These are phyloP conservation scores for Flueggea neowawraea DNA, from an alignment of 441 rosid species.

Conservation along the genomic window DNA sequence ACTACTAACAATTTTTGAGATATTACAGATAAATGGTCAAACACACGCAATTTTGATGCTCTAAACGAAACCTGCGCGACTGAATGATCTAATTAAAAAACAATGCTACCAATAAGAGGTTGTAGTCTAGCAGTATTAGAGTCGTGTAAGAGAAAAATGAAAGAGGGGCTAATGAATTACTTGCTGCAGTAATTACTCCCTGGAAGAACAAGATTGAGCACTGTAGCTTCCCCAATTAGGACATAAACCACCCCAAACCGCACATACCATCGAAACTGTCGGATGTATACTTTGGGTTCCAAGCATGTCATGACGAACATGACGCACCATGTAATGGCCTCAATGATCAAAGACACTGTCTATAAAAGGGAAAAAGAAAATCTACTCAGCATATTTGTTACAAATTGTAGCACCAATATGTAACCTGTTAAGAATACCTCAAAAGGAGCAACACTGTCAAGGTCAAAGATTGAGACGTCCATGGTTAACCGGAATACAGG, in stretches of 20 bases:
- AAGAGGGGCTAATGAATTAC: slow-evolving; percentile 29
- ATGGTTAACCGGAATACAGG: too few species aligned
- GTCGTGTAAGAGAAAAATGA: too few species aligned
- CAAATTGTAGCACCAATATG: too few species aligned
- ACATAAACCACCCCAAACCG: slow-evolving; percentile 83
- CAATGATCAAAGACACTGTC: slow-evolving; percentile 59
- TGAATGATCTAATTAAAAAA: too few species aligned
- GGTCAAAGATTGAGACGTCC: slow-evolving; percentile 99
- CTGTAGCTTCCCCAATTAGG: slow-evolving; percentile 78
- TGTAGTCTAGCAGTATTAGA: too few species aligned
- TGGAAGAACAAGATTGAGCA: slow-evolving; percentile 65
- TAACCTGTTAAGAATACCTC: slow-evolving; percentile 43
- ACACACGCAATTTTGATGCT: too few species aligned
- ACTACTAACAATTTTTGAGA: too few species aligned
- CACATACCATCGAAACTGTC: slow-evolving; percentile 88
- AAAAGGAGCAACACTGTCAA: slow-evolving; percentile 89
- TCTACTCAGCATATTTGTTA: too few species aligned
- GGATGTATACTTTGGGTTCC: slow-evolving; percentile 74
- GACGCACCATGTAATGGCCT: slow-evolving; percentile 81
- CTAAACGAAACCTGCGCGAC: too few species aligned
- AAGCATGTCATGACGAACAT: slow-evolving; percentile 71
- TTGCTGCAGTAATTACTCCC: slow-evolving; percentile 48
- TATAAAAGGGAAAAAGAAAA: slow-evolving; percentile 22
- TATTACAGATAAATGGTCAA: too few species aligned
- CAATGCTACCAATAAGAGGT: too few species aligned